These are phyloP conservation scores for Tolypocladium inflatum DNA, from an alignment of 2,329 filamentous ascomycete genomes.

Conservation along the genomic window DNA sequence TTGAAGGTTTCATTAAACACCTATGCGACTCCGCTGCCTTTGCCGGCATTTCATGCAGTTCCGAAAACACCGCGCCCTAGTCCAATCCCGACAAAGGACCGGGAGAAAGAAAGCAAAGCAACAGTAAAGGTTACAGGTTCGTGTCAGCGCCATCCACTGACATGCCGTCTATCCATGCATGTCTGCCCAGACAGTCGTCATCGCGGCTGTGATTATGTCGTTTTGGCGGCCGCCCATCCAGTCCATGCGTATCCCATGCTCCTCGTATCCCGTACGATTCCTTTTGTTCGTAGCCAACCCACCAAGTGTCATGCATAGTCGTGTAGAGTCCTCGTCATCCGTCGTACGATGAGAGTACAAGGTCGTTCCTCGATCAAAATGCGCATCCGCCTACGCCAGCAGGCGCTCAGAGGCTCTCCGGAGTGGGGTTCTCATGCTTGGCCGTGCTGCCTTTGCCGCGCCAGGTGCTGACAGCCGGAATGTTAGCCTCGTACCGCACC, in stretches of 20 bases:
- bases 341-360: background rate
- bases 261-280: background rate
- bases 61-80: background rate
- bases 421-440: constrained; percentile 63
- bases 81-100: background rate
- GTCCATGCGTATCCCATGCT: background rate
- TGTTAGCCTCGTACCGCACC: constrained; percentile 78
- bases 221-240: background rate
- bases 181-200: background rate
- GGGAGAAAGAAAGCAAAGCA: background rate
- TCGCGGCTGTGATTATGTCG: background rate
- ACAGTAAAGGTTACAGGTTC: background rate
- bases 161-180: background rate
- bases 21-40: background rate
- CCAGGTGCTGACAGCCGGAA: constrained; percentile 94
- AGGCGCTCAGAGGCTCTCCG: constrained; percentile 20
- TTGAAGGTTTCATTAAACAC: background rate
- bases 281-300: background rate
- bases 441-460: constrained; percentile 87
- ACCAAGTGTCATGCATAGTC: background rate
- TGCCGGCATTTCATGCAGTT: background rate
- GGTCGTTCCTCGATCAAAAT: background rate
- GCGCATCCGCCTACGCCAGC: background rate
- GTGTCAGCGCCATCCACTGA: background rate
- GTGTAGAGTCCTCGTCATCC: background rate